Conservation (phyloP, 768 basidiomycete species). For the Boletus subparvulus region DNA sequence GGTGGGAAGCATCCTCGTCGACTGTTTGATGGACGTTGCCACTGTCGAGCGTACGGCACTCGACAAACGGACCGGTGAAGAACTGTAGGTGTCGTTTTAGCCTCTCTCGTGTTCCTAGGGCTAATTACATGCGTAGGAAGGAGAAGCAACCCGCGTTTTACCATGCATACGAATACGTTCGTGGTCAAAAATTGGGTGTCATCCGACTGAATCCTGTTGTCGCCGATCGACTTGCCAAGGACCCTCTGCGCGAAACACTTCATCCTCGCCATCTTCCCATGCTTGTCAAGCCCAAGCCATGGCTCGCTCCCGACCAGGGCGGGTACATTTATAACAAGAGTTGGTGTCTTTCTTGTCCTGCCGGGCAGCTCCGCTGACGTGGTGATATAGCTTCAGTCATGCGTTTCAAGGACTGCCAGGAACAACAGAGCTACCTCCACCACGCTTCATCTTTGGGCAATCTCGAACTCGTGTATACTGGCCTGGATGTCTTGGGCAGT, state of each 20-base stretch:
- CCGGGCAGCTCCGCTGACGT: not conserved
- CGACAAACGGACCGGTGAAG: constrained; percentile 58
- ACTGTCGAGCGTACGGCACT: constrained; percentile 61
- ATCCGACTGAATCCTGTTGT: constrained; percentile 84
- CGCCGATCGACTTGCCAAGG: constrained; percentile 72
- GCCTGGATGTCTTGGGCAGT: constrained; percentile 84
- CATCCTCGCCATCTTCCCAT: constrained; percentile 96
- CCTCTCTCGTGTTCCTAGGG: not conserved
- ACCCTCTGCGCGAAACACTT: constrained; percentile 64
- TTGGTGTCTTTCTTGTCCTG: constrained; percentile 34
- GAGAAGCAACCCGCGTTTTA: constrained; percentile 90
- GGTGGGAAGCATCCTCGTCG: constrained; percentile 80
- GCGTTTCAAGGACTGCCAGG: constrained; percentile 89
- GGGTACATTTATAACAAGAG: constrained; percentile 81
- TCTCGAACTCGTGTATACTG: constrained; percentile 83
- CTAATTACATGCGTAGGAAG: constrained; percentile 39
- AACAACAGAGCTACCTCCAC: constrained; percentile 77
- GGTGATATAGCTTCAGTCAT: constrained; percentile 59
- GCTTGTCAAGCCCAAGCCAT: constrained; percentile 88
- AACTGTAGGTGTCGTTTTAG: constrained; percentile 46
- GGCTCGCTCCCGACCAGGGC: constrained; percentile 74
- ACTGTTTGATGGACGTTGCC: constrained; percentile 82
- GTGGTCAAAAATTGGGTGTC: constrained; percentile 92
- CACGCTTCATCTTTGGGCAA: constrained; percentile 72
- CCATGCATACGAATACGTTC: constrained; percentile 89